Evolutionary conservation across 805 yeast genomes (phyloP).

Genomic region (Barnettozyma populi): DNA sequence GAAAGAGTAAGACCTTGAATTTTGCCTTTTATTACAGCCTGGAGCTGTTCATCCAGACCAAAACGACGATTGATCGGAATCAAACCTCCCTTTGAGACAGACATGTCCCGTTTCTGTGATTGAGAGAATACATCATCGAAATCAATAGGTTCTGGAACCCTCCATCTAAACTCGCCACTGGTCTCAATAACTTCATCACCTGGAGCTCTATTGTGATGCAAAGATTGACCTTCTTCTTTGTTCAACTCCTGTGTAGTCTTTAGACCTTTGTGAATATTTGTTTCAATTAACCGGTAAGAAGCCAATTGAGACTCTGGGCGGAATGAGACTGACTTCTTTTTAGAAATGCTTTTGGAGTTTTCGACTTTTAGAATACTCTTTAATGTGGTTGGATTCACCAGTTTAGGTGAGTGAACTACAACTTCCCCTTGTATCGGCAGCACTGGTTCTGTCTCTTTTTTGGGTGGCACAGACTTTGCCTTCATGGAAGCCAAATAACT

Average conservation of each 20-base stretch:
- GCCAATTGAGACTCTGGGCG: background rate
- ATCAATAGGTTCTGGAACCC: background rate
- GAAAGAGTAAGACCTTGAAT: background rate
- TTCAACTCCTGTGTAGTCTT: background rate
- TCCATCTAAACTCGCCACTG: constrained; percentile 1
- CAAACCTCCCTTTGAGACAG: constrained; percentile 4
- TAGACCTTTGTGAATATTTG: background rate
- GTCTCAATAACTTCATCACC: background rate
- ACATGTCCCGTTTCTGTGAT: background rate
- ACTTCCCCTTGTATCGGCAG: background rate
- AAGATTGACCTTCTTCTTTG: background rate
- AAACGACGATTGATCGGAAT: background rate
- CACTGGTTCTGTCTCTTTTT: background rate
- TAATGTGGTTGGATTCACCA: background rate
- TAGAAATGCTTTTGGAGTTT: background rate
- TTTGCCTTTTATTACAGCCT: background rate
- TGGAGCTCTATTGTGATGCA: background rate
- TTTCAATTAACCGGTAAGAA: background rate
- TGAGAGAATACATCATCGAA: background rate
- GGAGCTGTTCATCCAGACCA: background rate
- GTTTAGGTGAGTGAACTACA: background rate
- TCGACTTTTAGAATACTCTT: background rate
- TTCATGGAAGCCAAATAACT: background rate
- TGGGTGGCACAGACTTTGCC: background rate
- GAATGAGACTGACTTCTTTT: background rate